phyloP scores from a whole-genome alignment of 2,329 filamentous ascomycete species.

The Venturia pyrina region DNA sequence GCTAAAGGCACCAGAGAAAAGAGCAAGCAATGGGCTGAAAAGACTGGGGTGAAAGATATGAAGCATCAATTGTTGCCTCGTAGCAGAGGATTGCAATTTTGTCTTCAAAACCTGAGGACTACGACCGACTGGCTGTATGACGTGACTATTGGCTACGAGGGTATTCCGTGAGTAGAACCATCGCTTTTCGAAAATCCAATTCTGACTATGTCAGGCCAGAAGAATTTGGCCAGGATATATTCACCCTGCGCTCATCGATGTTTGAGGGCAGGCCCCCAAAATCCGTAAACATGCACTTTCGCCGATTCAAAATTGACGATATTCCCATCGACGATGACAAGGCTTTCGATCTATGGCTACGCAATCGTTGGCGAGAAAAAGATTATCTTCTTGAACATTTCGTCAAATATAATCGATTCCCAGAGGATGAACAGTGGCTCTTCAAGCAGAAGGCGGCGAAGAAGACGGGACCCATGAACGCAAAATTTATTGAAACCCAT shows the following conservation, averaged over 20 bases:
- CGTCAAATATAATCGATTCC: slow-evolving; percentile 63
- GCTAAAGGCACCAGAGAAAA: slow-evolving; percentile 59
- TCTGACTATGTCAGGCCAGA: slow-evolving; percentile 18
- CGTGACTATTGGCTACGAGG: slow-evolving; percentile 93
- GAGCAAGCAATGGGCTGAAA: slow-evolving; percentile 66
- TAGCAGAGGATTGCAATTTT: slow-evolving; percentile 73
- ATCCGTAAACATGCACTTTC: slow-evolving; percentile 95
- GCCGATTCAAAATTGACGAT: slow-evolving; percentile 67
- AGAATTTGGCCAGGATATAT: slow-evolving; percentile 82
- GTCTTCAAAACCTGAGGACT: slow-evolving; percentile 61
- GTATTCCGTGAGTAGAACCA: slow-evolving; percentile 60
- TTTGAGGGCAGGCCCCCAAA: slow-evolving; percentile 82
- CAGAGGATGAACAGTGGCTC: slow-evolving; percentile 44
- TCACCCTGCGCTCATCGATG: slow-evolving; percentile 77
- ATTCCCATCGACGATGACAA: slow-evolving; percentile 70
- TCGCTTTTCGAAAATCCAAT: no score
- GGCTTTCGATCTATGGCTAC: slow-evolving; percentile 75
- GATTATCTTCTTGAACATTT: slow-evolving; percentile 82
- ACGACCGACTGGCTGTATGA: slow-evolving; percentile 80
- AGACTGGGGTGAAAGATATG: slow-evolving; percentile 61
- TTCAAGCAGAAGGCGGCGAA: slow-evolving; percentile 12
- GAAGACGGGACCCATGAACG: slow-evolving; percentile 21
- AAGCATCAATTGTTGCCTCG: slow-evolving; percentile 68
- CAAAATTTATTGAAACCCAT: slow-evolving; percentile 37
- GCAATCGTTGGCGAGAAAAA: slow-evolving; percentile 84